Evolutionary conservation across 2,329 filamentous ascomycete genomes (phyloP).

Genomic region (Cladorrhinum sp.): DNA sequence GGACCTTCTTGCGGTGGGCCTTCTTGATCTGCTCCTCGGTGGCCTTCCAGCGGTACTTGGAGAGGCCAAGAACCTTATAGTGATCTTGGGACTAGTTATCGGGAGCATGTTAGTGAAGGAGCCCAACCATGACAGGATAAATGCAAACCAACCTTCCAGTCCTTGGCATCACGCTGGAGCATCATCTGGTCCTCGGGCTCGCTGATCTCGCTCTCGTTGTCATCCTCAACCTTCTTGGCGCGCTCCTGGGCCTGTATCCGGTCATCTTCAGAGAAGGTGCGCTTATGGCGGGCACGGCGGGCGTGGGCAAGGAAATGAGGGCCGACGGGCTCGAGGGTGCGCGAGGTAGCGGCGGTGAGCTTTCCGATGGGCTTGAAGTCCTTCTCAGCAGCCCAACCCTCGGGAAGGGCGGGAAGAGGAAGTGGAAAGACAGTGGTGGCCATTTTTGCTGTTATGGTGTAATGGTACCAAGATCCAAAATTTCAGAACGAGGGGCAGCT

Average conservation of each 20-base stretch:
- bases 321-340: conserved; percentile 92
- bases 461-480: conserved; percentile 12
- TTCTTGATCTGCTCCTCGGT: conserved; percentile 99
- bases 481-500: conserved; percentile 22
- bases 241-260: conserved; percentile 93
- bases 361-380: conserved; percentile 83
- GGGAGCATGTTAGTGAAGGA: conserved; percentile 16
- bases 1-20: conserved; percentile 98
- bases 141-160: conserved; percentile 82
- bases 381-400: conserved; percentile 82
- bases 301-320: conserved; percentile 98
- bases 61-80: conserved; percentile 91
- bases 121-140: not conserved
- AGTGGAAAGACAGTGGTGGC: conserved; percentile 61
- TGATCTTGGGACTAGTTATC: conserved; percentile 77
- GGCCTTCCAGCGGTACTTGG: conserved; percentile 87
- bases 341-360: conserved; percentile 73
- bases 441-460: conserved; percentile 49
- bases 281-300: conserved; percentile 90
- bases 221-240: conserved; percentile 92
- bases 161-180: conserved; percentile 91
- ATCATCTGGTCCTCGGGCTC: conserved; percentile 92
- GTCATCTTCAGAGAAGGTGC: conserved; percentile 98
- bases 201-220: conserved; percentile 83
- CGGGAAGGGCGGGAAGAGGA: conserved; percentile 71